A percentile compares a stretch with the other conserved stretches of the same genome.
These are phyloP conservation scores for Phialophora tarda DNA, from an alignment of 2,329 filamentous ascomycete species.

Conservation along the genomic window DNA sequence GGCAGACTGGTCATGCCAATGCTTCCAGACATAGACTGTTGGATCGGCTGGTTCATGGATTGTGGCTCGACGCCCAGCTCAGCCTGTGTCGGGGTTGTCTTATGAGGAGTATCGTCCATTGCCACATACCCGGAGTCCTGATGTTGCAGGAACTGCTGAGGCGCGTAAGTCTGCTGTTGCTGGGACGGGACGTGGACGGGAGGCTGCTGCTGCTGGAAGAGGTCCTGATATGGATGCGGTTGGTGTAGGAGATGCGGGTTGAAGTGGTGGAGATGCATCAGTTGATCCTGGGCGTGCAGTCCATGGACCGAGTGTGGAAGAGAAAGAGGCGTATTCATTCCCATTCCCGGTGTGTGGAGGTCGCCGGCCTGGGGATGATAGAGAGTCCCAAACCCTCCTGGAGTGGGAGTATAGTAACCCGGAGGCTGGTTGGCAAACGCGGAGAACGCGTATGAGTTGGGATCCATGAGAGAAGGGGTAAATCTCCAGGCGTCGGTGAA, in stretches of 20 bases:
- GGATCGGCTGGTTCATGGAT: constrained; percentile 43
- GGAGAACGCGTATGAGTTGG: constrained; percentile 79
- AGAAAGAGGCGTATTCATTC: constrained; percentile 78
- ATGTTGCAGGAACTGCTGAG: constrained; percentile 69
- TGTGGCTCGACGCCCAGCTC: constrained; percentile 31
- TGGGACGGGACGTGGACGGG: constrained; percentile 51
- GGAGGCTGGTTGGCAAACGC: constrained; percentile 78
- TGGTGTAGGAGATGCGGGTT: constrained; percentile 56
- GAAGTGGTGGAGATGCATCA: constrained; percentile 72
- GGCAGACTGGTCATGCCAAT: constrained; percentile 41
- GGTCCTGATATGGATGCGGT: constrained; percentile 34
- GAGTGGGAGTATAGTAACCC: constrained; percentile 87
- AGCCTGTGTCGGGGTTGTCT: constrained; percentile 42
- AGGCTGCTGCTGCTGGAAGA: constrained; percentile 34
- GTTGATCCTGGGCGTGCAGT: constrained; percentile 64
- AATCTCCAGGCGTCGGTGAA: constrained; percentile 84
- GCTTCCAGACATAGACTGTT: constrained; percentile 40
- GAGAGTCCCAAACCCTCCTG: constrained; percentile 77
- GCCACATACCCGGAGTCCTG: constrained; percentile 80
- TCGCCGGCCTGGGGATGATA: constrained; percentile 86
- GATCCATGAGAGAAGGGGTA: constrained; percentile 86
- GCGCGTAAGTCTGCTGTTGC: constrained; percentile 50
- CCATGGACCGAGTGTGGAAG: constrained; percentile 70
- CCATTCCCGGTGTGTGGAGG: constrained; percentile 79
- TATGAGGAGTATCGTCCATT: constrained; percentile 71